These are phyloP conservation scores for Rhamnella rubrinervis DNA, from an alignment of 331 rosid genomes.

Conservation along the genomic window DNA sequence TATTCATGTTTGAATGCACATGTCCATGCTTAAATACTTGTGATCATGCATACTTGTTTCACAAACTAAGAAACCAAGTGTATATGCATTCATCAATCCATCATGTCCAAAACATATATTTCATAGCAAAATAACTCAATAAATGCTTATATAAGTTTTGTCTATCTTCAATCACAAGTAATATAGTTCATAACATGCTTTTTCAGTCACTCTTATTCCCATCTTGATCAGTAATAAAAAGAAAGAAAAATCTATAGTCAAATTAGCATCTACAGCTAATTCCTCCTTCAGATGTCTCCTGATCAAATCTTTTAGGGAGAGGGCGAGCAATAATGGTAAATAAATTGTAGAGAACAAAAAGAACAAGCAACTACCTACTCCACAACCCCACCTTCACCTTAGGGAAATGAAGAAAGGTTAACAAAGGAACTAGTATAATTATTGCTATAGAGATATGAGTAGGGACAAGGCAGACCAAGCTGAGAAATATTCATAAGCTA, in stretches of 20 bases:
- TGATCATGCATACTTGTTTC: too few relatives aligned
- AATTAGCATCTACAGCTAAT: conserved; percentile 16
- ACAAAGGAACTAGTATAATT: conserved; percentile 14
- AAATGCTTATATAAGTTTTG: too few relatives aligned
- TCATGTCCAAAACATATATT: too few relatives aligned
- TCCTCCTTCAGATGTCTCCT: conserved; percentile 28
- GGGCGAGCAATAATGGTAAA: conserved; percentile 23
- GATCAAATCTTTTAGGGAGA: conserved; percentile 6
- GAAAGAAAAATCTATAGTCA: conserved; percentile 27
- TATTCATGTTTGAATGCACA: too few relatives aligned
- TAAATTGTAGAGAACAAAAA: conserved; percentile 22
- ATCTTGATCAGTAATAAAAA: conserved; percentile 15
- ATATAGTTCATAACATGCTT: too few relatives aligned
- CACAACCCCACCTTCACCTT: conserved; percentile 19
- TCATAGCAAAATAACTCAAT: too few relatives aligned
- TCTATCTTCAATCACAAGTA: too few relatives aligned
- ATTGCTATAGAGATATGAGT: conserved; percentile 8
- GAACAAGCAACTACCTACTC: conserved; percentile 27
- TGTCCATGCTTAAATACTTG: too few relatives aligned
- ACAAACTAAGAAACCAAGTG: too few relatives aligned
- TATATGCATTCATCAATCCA: too few relatives aligned
- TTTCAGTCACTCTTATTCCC: conserved; percentile 22
- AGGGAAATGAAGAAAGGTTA: conserved; percentile 16
- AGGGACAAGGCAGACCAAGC: neutral
- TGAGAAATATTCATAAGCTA: neutral